Evolutionary conservation across 768 basidiomycete species (phyloP), one percentile per base, ranked within the genome.

Genomic region (Lactarius sp.): DNA sequence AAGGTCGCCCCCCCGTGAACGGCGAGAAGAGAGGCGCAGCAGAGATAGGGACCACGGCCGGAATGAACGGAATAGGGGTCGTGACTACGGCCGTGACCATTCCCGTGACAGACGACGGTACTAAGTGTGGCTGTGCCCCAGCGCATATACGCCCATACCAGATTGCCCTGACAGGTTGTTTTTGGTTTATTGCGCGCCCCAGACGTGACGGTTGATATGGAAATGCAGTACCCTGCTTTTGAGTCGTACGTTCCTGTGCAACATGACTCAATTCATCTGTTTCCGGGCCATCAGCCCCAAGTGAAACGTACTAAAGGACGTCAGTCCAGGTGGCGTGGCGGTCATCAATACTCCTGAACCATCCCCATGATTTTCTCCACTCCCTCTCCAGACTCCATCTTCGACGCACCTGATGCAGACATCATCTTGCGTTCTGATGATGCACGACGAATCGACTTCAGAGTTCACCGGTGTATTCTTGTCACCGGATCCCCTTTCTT

Each of bases 401-500:
- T 83, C 69, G 74, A 77, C 66, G 72, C 78, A 54, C 71, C 73
- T 34, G 81, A 83, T 64, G 81, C 84, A 10, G 86, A 87, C 70
- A 62, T 83, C 65, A 70, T 82, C 62, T 76, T 87, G 61, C 76
- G 80, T 20, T 81, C 85, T 0, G 71, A 73, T 56, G 72, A 70
- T 5, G 76, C 59, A 63, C 68, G 44, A 65, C 75, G 54, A 66
- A 73, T 27, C 56, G 79, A 83, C 67, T 88, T 89, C 69, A 79
- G 76, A 47, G 81, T 84, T 37, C 88, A 88, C 73, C 78, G 78
- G 64, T 81, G 79, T 71, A 80, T 90, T 64, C 80, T 91, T 53
- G 75, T 81, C 12, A 76, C 78, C 5, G 84, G 85, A 1, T 90
- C 88, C 6, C 79, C 84, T 2, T 86, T 90, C 74, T 91, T 90